These are phyloP conservation scores for Trichocomaceae sp. DNA, from an alignment of 2,329 filamentous ascomycete species.

Conservation along the genomic window DNA sequence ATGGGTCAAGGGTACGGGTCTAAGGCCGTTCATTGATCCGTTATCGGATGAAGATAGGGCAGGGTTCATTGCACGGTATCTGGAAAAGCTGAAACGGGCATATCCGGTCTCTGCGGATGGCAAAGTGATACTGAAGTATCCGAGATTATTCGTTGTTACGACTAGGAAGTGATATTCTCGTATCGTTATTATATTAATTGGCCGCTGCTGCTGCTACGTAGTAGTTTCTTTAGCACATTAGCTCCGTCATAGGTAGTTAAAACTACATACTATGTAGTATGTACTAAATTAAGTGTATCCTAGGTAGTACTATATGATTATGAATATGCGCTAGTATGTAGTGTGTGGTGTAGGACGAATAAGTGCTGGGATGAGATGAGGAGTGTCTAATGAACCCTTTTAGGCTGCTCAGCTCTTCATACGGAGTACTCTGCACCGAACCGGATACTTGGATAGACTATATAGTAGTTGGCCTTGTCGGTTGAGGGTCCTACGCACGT, in stretches of 20 bases:
- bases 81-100: slow-evolving; percentile 35
- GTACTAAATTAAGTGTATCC: no score
- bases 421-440: no score
- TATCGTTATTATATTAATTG: not conserved
- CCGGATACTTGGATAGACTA: no score
- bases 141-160: slow-evolving; percentile 21
- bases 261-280: no score
- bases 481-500: no score
- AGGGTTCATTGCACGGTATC: slow-evolving; percentile 45
- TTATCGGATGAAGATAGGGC: slow-evolving; percentile 38
- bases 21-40: slow-evolving; percentile 50
- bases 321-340: no score
- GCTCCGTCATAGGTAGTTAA: not conserved
- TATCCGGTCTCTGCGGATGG: slow-evolving; percentile 47
- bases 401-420: no score
- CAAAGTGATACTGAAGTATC: slow-evolving; percentile 45
- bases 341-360: no score
- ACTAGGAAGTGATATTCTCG: slow-evolving; percentile 16
- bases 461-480: no score
- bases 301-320: no score
- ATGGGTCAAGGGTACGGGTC: slow-evolving; percentile 54
- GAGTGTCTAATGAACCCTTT: no score
- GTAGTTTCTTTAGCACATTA: not conserved
- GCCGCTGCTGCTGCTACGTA: not conserved
- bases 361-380: no score